Evolutionary conservation across 208 protist species (phyloP).

Genomic region (Phytomonas francai): DNA sequence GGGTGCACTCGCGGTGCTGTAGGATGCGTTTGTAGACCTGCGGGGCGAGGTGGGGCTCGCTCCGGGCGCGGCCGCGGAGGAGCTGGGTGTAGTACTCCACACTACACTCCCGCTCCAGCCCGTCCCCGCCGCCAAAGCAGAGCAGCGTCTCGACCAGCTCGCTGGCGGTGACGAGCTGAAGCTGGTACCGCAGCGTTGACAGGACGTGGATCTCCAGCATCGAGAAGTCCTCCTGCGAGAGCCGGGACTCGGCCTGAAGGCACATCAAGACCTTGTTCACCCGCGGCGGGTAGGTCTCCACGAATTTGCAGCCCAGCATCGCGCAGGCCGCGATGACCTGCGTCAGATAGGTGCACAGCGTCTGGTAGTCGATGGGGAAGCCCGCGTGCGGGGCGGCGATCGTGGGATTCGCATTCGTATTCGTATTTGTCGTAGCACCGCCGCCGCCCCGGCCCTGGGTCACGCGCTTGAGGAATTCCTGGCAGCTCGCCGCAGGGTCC

Average conservation of each 20-base stretch:
- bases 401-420: neutral
- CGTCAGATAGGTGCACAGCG: constrained; percentile 51
- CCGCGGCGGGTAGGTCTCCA: constrained; percentile 57
- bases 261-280: constrained; percentile 48
- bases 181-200: constrained; percentile 22
- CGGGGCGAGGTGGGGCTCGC: neutral
- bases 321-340: constrained; percentile 65
- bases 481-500: constrained; percentile 13
- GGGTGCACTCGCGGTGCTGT: neutral
- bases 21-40: constrained; percentile 4
- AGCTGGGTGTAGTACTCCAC: neutral
- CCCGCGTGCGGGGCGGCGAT: constrained; percentile 5
- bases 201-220: constrained; percentile 41
- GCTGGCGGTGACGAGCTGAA: constrained; percentile 34
- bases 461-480: neutral
- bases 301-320: constrained; percentile 75
- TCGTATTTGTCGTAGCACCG: neutral
- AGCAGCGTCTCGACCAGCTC: constrained; percentile 46
- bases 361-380: constrained; percentile 15
- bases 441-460: neutral
- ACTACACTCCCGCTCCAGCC: constrained; percentile 2
- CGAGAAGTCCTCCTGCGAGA: constrained; percentile 39
- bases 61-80: neutral
- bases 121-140: constrained; percentile 20
- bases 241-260: constrained; percentile 25